Evolutionary conservation across 2,329 filamentous ascomycete species (phyloP).

Genomic region (Colletotrichum filicis): DNA sequence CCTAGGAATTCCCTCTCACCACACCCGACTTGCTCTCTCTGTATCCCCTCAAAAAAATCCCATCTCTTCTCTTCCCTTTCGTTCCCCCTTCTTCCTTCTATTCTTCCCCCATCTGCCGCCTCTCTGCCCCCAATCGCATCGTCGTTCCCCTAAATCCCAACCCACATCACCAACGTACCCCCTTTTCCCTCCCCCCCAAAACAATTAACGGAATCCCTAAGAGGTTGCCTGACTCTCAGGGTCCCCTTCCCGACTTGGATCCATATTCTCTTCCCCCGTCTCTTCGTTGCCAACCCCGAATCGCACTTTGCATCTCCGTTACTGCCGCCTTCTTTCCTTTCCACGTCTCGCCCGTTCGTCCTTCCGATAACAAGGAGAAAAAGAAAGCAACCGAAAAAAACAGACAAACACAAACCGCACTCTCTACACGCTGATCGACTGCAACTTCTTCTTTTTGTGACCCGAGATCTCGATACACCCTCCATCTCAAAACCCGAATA

Average conservation of each 20-base stretch:
- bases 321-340: constrained; percentile 40
- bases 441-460: constrained; percentile 21
- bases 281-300: constrained; percentile 16
- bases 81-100: constrained; percentile 31
- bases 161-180: constrained; percentile 20
- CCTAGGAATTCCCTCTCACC: constrained; percentile 16
- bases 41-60: constrained; percentile 34
- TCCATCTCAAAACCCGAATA: constrained; percentile 10
- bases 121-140: constrained; percentile 4
- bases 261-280: constrained; percentile 25
- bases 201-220: constrained; percentile 11
- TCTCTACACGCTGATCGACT: constrained; percentile 15
- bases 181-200: constrained; percentile 6
- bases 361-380: constrained; percentile 10
- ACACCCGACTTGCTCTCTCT: constrained; percentile 28
- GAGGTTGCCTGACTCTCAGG: constrained; percentile 24
- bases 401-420: not conserved
- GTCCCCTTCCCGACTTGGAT: constrained; percentile 18
- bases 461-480: not conserved
- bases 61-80: constrained; percentile 25
- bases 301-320: constrained; percentile 23
- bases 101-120: constrained; percentile 18
- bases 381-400: constrained; percentile 17
- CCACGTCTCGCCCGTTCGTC: constrained; percentile 38
- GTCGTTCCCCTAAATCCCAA: not conserved